Evolutionary conservation across 352 stramenopile genomes (phyloP), one percentile per base, ranked within the genome.

Genomic region (Elongisporangium anandrum): DNA sequence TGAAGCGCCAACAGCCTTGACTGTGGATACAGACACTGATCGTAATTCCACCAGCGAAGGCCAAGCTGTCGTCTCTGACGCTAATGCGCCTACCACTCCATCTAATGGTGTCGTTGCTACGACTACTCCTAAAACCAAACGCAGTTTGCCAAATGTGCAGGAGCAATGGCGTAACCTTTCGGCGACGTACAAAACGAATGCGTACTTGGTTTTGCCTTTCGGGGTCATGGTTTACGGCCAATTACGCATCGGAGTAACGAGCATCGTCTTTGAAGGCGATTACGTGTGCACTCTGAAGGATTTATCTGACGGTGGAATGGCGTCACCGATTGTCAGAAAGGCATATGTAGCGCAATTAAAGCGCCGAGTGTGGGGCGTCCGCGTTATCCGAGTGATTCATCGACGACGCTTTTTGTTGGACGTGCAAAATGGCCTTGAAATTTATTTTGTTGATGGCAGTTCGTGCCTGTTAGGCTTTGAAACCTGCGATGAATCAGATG

Each of bases 371-470:
- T 94, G 82, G 81, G 81, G 82, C 16, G 76, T 94, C 15, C 82
- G 85, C 1, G 82, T 94, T 22, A 90, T 94, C 41, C 84, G 84
- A 39, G 77, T 90, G 10, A 83, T 94, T 50, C 81, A 94, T 54
- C 70, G 85, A 1, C 81, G 85, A 12, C 73, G 85, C 15, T 94
- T 94, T 56, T 61, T 90, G 12, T 68, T 94, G 58, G 81, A 94
- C 20, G 59, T 69, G 8, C 69, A 80, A 34, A 90, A 85, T 34
- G 85, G 85, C 8, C 75, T 95, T 20, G 85, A 95, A 61, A 68
- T 95, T 19, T 95, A 91, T 62, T 95, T 95, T 59, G 84, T 95
- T 19, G 85, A 95, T 45, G 85, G 85, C 24, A 93, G 77, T 13
- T 94, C 85, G 6, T 87, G 82, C 16, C 73, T 94, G 22, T 79